These are phyloP conservation scores for Fusarium illudens DNA, from an alignment of 2,329 filamentous ascomycete species.

Conservation along the genomic window DNA sequence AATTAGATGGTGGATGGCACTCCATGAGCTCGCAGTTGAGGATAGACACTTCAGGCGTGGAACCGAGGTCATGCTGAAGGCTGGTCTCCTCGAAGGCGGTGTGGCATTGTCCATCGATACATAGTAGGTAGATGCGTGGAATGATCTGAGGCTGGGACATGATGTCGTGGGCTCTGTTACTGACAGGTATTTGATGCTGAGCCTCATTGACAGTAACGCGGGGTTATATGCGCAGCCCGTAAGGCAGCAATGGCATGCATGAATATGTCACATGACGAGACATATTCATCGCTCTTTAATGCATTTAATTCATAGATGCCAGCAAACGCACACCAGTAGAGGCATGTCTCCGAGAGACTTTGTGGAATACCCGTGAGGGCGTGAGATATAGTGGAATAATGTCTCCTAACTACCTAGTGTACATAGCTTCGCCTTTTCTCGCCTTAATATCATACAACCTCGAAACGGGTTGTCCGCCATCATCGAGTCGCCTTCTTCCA, in stretches of 20 bases:
- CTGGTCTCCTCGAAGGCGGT: constrained; percentile 41
- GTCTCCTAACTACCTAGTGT: neutral
- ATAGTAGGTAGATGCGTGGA: neutral
- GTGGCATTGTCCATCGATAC: neutral
- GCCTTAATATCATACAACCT: neutral
- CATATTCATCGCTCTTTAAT: too few relatives aligned
- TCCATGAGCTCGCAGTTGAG: constrained; percentile 50
- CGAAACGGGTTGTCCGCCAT: neutral
- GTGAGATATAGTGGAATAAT: neutral
- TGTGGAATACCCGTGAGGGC: neutral
- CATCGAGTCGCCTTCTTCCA: constrained; percentile 6
- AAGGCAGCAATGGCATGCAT: neutral
- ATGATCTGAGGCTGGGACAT: neutral
- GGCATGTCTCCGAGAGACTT: neutral
- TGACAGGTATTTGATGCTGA: neutral
- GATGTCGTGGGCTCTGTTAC: neutral
- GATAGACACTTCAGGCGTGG: constrained; percentile 45
- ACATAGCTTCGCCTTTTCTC: neutral
- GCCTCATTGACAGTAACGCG: too few relatives aligned
- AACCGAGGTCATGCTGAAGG: constrained; percentile 41
- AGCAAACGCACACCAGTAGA: neutral
- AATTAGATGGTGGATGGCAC: constrained; percentile 51
- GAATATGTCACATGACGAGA: neutral
- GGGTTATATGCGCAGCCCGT: neutral
- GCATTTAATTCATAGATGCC: neutral